A percentile compares a stretch with the other conserved stretches of the same genome.
phyloP scores from a whole-genome alignment of 1,139 yeast species.

The Saccharomyces hybrid region DNA sequence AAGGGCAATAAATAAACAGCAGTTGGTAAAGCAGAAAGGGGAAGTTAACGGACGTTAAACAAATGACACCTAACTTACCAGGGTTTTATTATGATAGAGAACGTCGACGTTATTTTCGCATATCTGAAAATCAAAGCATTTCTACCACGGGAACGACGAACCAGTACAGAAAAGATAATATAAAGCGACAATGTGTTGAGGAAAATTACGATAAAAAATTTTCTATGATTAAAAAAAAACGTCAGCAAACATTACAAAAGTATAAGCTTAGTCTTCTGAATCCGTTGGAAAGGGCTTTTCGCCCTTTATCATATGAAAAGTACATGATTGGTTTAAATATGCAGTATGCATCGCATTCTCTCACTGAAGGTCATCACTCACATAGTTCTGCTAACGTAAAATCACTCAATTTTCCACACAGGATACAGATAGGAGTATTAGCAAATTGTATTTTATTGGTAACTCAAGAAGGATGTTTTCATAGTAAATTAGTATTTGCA shows the following conservation, averaged over 20 bases:
- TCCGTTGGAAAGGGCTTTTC: background rate
- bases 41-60: too few relatives aligned
- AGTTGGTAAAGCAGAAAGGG: background rate
- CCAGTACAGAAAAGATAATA: background rate
- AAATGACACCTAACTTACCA: slow-evolving; percentile 32
- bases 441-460: background rate
- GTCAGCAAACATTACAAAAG: background rate
- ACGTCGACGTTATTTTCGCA: slow-evolving; percentile 40
- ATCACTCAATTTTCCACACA: background rate
- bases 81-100: slow-evolving; percentile 43
- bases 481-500: background rate
- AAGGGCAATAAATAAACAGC: background rate
- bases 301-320: background rate
- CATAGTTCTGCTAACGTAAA: background rate
- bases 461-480: background rate
- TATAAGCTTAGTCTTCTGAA: background rate
- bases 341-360: background rate
- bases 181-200: background rate
- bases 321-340: background rate
- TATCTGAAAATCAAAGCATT: background rate
- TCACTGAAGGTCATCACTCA: background rate
- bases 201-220: background rate
- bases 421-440: background rate
- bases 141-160: background rate
- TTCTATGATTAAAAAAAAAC: background rate